Percentiles rank a stretch among this genome's conserved stretches.
phyloP scores from a whole-genome alignment of 108 stramenopile species.

The Nitzschia inconspicua region DNA sequence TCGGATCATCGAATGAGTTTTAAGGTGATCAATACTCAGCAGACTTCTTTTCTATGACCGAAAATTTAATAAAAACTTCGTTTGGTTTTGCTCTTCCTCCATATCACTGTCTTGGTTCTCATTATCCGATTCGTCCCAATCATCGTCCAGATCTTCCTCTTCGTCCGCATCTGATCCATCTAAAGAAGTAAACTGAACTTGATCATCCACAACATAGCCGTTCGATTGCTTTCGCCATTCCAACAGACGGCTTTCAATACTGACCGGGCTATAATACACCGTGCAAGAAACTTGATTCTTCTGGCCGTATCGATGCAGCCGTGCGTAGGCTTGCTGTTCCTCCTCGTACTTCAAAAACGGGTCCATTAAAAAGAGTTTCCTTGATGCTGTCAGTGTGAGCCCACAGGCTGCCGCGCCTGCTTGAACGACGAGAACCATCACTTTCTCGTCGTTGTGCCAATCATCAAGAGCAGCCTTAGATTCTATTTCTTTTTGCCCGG shows the following conservation, averaged over 20 bases:
- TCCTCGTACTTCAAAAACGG: conserved; percentile 58
- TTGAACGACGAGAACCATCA: conserved; percentile 41
- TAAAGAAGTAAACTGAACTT: conserved; percentile 9
- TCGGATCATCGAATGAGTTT: no score
- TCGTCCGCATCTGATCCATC: not conserved
- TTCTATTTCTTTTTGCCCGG: conserved; percentile 27
- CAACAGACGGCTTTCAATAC: conserved; percentile 51
- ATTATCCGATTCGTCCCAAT: not conserved
- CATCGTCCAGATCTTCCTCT: not conserved
- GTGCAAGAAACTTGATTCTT: conserved; percentile 33
- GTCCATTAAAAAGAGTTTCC: conserved; percentile 65
- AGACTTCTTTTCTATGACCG: not conserved
- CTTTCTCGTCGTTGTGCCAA: conserved; percentile 22
- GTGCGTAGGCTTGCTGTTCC: conserved; percentile 56
- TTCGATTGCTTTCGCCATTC: conserved; percentile 46
- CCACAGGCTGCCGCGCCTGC: conserved; percentile 63
- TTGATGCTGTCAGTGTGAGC: conserved; percentile 61
- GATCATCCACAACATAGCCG: not conserved
- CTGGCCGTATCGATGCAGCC: conserved; percentile 50
- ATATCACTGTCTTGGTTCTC: not conserved
- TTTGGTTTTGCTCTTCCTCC: conserved; percentile 2
- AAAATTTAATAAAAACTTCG: not conserved
- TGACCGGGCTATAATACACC: conserved; percentile 51
- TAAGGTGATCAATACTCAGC: not conserved
- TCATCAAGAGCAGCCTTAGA: conserved; percentile 25